Conservation (phyloP, 345 rosid genomes). For the Heritiera fomes region DNA sequence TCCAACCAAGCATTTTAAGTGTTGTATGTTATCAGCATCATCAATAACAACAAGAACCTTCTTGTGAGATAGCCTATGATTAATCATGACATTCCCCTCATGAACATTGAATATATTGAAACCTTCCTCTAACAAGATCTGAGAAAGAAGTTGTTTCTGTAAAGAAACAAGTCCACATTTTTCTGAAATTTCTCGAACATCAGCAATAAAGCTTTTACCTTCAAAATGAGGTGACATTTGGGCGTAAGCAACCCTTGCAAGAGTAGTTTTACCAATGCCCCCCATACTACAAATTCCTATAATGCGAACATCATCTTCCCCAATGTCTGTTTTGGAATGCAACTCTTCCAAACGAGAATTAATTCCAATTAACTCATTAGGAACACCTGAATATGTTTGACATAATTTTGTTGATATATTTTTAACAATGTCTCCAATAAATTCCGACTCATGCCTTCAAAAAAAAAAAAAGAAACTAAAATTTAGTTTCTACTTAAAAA, state of each 20-base stretch:
- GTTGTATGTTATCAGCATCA: conserved; percentile 44
- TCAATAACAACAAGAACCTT: conserved; percentile 54
- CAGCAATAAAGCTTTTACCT: conserved; percentile 29
- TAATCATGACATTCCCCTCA: conserved; percentile 31
- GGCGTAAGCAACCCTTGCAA: conserved; percentile 27
- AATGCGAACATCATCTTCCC: not conserved
- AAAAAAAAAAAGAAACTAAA: too few species aligned
- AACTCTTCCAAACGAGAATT: not conserved
- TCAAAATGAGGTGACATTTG: conserved; percentile 20
- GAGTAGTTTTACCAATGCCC: conserved; percentile 45
- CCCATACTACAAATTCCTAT: conserved; percentile 39
- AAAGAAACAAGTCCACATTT: conserved; percentile 38
- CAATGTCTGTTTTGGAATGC: too few species aligned
- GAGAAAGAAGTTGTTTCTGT: conserved; percentile 27
- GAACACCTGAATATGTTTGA: not conserved
- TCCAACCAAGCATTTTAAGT: conserved; percentile 46
- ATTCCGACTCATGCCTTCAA: not conserved
- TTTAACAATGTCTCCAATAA: not conserved
- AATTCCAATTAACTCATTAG: not conserved
- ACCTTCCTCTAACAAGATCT: not conserved
- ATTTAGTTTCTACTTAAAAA: too few species aligned
- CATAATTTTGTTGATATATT: not conserved
- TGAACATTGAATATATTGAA: conserved; percentile 7
- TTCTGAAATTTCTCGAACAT: conserved; percentile 36
- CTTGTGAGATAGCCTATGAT: conserved; percentile 15